These are phyloP conservation scores for Atkinsonella hypoxylon DNA, from an alignment of 2,329 filamentous ascomycete species.

Conservation along the genomic window DNA sequence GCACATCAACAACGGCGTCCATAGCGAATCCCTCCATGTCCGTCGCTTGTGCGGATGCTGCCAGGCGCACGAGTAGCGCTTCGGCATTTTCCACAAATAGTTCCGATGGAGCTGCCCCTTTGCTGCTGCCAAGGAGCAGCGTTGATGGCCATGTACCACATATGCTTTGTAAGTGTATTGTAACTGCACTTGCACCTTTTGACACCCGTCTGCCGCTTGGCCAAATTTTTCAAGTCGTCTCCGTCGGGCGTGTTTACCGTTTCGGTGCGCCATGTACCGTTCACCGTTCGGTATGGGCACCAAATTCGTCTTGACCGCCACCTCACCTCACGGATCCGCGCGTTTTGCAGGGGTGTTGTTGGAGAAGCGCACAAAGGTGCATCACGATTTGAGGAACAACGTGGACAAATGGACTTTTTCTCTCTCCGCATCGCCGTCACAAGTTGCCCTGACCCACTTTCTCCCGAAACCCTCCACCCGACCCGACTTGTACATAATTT, in stretches of 20 bases:
- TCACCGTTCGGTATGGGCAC: background rate
- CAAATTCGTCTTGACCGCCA: background rate
- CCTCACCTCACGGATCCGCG: background rate
- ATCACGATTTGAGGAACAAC: background rate
- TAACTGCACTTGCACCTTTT: background rate
- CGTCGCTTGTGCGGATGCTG: slow-evolving; percentile 18
- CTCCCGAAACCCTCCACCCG: background rate
- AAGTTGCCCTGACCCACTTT: background rate
- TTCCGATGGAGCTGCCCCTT: background rate
- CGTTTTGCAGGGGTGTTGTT: background rate
- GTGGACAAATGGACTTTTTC: background rate
- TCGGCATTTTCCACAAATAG: slow-evolving; percentile 19
- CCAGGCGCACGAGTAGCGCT: slow-evolving; percentile 25
- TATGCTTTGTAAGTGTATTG: slow-evolving; percentile 33
- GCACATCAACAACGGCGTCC: background rate
- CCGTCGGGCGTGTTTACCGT: slow-evolving; percentile 2
- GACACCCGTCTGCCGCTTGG: background rate
- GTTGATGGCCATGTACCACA: slow-evolving; percentile 34
- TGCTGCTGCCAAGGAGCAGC: slow-evolving; percentile 6
- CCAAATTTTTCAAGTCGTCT: background rate
- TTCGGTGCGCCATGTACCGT: slow-evolving; percentile 1
- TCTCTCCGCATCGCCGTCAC: background rate
- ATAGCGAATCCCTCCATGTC: slow-evolving; percentile 9
- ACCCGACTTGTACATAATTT: no score
- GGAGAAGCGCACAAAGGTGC: background rate